Conservation (phyloP, 2,329 filamentous ascomycete species). For the Hansfordia pulvinata region DNA sequence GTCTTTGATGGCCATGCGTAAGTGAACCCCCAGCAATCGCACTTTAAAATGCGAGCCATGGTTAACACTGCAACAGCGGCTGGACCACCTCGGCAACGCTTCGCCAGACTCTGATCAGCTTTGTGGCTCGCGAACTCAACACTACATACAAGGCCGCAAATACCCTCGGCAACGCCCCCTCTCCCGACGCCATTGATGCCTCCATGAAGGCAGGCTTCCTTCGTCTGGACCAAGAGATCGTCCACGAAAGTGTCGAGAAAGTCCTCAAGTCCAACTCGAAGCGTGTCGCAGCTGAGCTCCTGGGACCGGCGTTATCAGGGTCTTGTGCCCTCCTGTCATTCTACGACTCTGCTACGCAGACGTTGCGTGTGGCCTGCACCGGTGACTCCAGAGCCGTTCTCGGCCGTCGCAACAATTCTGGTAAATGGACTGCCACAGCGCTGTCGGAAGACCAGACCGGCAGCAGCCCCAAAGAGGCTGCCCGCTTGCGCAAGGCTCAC, state of each 20-base stretch:
- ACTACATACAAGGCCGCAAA: conserved; percentile 71
- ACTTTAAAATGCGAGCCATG: conserved; percentile 1
- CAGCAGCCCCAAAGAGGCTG: conserved; percentile 70
- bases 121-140: conserved; percentile 87
- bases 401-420: conserved; percentile 60
- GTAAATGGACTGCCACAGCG: conserved; percentile 86
- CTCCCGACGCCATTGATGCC: conserved; percentile 67
- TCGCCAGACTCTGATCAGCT: conserved; percentile 81
- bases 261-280: conserved; percentile 83
- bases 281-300: conserved; percentile 76
- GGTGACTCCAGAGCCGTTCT: conserved; percentile 93
- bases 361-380: conserved; percentile 86
- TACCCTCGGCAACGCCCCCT: conserved; percentile 45
- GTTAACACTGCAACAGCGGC: conserved; percentile 44
- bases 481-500: conserved; percentile 71
- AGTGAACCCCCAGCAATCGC: conserved; percentile 17
- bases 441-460: conserved; percentile 93
- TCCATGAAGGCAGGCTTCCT: conserved; percentile 91
- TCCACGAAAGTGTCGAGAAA: conserved; percentile 83
- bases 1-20: conserved; percentile 96
- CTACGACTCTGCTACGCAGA: conserved; percentile 78
- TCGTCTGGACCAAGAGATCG: conserved; percentile 84
- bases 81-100: conserved; percentile 98
- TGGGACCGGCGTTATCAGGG: conserved; percentile 89
- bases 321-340: conserved; percentile 94